A percentile compares a stretch with the other conserved stretches of the same genome.
Evolutionary conservation across 441 rosid species (phyloP).

Genomic region (Macaranga tanarius): DNA sequence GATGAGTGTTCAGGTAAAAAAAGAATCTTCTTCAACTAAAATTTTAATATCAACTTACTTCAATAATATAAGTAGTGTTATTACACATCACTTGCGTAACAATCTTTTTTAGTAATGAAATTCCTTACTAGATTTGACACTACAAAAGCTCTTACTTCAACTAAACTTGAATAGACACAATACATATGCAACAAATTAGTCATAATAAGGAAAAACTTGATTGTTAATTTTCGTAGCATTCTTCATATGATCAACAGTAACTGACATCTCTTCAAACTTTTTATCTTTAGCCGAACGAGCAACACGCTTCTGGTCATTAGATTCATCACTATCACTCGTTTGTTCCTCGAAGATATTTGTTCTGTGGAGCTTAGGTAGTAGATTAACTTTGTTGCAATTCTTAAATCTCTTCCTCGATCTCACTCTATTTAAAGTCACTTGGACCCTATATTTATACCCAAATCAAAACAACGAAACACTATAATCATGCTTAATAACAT

Average conservation of each 20-base stretch:
- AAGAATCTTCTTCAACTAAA: no score
- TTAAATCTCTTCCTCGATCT: constrained; percentile 44
- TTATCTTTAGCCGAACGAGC: constrained; percentile 74
- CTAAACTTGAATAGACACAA: no score
- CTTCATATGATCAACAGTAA: constrained; percentile 68
- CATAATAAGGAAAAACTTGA: no score
- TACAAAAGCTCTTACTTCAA: no score
- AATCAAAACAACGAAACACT: background rate
- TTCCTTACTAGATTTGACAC: no score
- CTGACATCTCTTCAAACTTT: constrained; percentile 64
- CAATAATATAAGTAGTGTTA: no score
- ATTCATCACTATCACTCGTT: constrained; percentile 59
- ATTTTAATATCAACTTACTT: no score
- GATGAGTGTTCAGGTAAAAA: no score
- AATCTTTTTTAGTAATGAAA: no score
- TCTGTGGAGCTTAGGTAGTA: constrained; percentile 28
- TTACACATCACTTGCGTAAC: no score
- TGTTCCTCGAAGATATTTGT: constrained; percentile 48
- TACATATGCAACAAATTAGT: no score
- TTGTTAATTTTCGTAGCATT: constrained; percentile 74
- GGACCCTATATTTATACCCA: constrained; percentile 36
- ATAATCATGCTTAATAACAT: background rate
- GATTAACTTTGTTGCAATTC: constrained; percentile 34
- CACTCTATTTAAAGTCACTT: constrained; percentile 56
- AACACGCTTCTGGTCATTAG: constrained; percentile 57